Percentiles rank a stretch among this genome's conserved stretches.
Evolutionary conservation across 2,329 filamentous ascomycete genomes (phyloP).

Genomic region (Fusarium drepaniforme): DNA sequence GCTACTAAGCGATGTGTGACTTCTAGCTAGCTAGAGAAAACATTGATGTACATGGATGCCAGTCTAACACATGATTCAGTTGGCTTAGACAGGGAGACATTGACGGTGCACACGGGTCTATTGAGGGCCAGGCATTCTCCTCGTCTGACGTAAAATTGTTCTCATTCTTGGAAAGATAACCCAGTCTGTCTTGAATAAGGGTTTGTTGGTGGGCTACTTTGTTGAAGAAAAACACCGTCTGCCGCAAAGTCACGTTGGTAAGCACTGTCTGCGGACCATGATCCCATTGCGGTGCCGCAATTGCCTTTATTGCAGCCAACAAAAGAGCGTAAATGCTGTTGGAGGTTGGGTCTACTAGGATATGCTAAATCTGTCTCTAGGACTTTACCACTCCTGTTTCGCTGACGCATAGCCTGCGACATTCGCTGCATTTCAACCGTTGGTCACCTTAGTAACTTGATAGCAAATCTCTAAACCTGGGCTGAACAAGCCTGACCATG

Average conservation of each 20-base stretch:
- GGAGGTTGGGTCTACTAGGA: background rate
- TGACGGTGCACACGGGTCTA: too few species aligned
- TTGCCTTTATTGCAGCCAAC: background rate
- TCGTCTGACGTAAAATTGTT: too few species aligned
- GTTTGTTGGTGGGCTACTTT: too few species aligned
- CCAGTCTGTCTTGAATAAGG: too few species aligned
- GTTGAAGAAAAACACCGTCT: background rate
- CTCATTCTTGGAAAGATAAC: too few species aligned
- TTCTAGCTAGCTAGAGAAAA: too few species aligned
- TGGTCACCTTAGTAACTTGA: background rate
- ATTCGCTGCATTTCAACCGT: background rate
- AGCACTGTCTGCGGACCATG: background rate
- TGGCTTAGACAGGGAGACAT: too few species aligned
- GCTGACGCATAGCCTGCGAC: fast-evolving
- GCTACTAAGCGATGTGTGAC: background rate
- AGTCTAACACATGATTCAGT: too few species aligned
- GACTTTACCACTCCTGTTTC: background rate
- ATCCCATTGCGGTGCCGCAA: background rate
- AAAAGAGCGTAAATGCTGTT: background rate
- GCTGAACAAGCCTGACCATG: background rate
- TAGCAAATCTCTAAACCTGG: background rate
- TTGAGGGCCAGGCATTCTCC: too few species aligned
- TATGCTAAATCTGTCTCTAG: background rate
- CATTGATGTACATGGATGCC: too few species aligned
- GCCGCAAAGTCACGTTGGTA: background rate